phyloP scores from a whole-genome alignment of 345 rosid genomes.

The Luvunga scandens region DNA sequence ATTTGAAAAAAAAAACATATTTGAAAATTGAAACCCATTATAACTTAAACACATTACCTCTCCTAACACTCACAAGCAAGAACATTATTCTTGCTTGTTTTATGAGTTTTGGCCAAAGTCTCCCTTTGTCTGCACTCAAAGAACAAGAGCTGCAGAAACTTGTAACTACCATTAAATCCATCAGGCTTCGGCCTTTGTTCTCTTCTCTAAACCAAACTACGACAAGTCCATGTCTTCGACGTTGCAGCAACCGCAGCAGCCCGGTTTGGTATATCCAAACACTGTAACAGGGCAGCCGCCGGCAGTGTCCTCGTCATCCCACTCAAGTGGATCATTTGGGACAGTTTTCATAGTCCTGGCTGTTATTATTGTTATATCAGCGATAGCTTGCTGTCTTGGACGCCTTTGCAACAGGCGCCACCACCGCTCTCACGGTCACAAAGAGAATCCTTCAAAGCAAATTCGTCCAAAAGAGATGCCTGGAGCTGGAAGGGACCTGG shows the following conservation, averaged over 20 bases:
- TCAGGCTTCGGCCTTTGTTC: slow-evolving; percentile 1
- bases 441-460: slow-evolving; percentile 16
- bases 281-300: slow-evolving; percentile 36
- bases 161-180: slow-evolving; percentile 13
- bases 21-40: neutral
- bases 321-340: slow-evolving; percentile 64
- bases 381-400: slow-evolving; percentile 57
- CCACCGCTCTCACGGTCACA: neutral
- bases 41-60: slow-evolving; percentile 15
- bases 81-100: slow-evolving; percentile 32
- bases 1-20: neutral
- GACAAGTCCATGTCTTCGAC: slow-evolving; percentile 17
- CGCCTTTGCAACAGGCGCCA: slow-evolving; percentile 41
- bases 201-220: neutral
- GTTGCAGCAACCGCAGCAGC: slow-evolving; percentile 35
- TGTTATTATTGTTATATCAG: slow-evolving; percentile 52
- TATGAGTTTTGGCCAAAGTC: slow-evolving; percentile 19
- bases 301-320: slow-evolving; percentile 26
- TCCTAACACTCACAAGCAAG: slow-evolving; percentile 19
- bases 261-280: slow-evolving; percentile 53
- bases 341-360: slow-evolving; percentile 62
- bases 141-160: slow-evolving; percentile 24
- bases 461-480: slow-evolving; percentile 16
- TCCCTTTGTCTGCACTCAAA: slow-evolving; percentile 48
- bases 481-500: slow-evolving; percentile 28